phyloP scores from a whole-genome alignment of 2,329 filamentous ascomycete species.

The Aureobasidium sp. region DNA sequence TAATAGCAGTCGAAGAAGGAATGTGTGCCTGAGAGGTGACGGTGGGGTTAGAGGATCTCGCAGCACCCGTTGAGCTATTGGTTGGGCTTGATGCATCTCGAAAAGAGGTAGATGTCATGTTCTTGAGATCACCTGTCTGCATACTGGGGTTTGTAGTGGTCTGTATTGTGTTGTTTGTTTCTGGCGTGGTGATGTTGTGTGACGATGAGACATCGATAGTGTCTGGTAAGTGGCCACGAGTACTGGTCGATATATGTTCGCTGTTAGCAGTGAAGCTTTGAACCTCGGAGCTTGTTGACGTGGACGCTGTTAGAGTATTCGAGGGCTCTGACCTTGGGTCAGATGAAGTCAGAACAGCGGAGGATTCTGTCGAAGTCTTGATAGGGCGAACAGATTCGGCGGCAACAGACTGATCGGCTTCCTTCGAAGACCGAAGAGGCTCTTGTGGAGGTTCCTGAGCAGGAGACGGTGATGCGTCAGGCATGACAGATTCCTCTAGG shows the following conservation, averaged over 20 bases:
- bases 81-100: not conserved
- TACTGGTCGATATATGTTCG: not conserved
- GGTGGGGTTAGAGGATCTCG: not conserved
- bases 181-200: slow-evolving; percentile 22
- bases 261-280: not conserved
- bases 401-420: slow-evolving; percentile 15
- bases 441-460: slow-evolving; percentile 12
- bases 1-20: not conserved
- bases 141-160: not conserved
- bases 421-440: slow-evolving; percentile 8
- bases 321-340: not conserved
- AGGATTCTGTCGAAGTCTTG: not conserved
- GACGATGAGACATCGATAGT: not conserved
- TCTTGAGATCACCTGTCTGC: not conserved
- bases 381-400: not conserved
- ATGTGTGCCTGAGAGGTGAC: not conserved
- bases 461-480: slow-evolving; percentile 5
- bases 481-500: slow-evolving; percentile 41
- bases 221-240: not conserved
- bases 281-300: not conserved
- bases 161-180: slow-evolving; percentile 39
- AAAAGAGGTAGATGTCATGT: not conserved
- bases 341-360: not conserved
- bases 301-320: not conserved
- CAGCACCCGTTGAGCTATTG: not conserved